A percentile compares a stretch with the other conserved stretches of the same genome.
phyloP scores from a whole-genome alignment of 2,329 filamentous ascomycete species.

The Colletotrichum simmondsii region DNA sequence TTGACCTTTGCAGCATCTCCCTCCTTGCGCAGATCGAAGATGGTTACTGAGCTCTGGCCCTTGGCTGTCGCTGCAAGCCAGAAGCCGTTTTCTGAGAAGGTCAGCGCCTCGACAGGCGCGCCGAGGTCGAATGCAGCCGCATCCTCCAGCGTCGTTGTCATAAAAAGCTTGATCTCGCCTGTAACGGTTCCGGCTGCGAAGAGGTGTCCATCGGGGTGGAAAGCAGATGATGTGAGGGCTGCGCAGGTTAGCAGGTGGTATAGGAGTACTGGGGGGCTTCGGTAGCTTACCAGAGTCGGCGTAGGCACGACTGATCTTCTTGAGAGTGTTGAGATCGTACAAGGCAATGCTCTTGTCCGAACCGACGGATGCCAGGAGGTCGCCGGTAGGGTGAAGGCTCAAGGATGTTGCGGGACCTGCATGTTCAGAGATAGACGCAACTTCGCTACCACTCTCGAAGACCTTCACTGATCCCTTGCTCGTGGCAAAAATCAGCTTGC shows the following conservation, averaged over 20 bases:
- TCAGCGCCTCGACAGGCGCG: slow-evolving; percentile 78
- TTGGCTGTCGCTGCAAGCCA: slow-evolving; percentile 90
- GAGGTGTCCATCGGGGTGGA: slow-evolving; percentile 97
- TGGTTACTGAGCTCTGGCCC: slow-evolving; percentile 80
- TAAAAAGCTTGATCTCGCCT: slow-evolving; percentile 88
- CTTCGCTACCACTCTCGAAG: slow-evolving; percentile 77
- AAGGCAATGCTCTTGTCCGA: slow-evolving; percentile 92
- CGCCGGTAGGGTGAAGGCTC: slow-evolving; percentile 83
- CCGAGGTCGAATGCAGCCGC: slow-evolving; percentile 79
- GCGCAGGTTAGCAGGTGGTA: slow-evolving; percentile 41
- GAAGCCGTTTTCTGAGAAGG: slow-evolving; percentile 96
- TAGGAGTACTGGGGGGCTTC: not conserved
- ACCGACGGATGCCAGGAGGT: slow-evolving; percentile 87
- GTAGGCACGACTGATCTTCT: slow-evolving; percentile 81
- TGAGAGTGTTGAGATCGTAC: slow-evolving; percentile 79
- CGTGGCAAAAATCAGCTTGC: slow-evolving; percentile 78
- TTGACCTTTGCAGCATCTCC: slow-evolving; percentile 84
- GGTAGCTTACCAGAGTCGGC: slow-evolving; percentile 65
- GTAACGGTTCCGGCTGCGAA: slow-evolving; percentile 84
- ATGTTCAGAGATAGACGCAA: slow-evolving; percentile 81
- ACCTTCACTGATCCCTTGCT: slow-evolving; percentile 83
- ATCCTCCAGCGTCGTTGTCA: slow-evolving; percentile 81
- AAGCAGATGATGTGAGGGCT: slow-evolving; percentile 82
- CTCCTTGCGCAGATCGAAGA: slow-evolving; percentile 94
- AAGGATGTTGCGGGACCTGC: slow-evolving; percentile 83